Evolutionary conservation across 1,284 basidiomycete species (phyloP), one percentile per base, ranked within the genome.

Genomic region (Cerrena zonata): DNA sequence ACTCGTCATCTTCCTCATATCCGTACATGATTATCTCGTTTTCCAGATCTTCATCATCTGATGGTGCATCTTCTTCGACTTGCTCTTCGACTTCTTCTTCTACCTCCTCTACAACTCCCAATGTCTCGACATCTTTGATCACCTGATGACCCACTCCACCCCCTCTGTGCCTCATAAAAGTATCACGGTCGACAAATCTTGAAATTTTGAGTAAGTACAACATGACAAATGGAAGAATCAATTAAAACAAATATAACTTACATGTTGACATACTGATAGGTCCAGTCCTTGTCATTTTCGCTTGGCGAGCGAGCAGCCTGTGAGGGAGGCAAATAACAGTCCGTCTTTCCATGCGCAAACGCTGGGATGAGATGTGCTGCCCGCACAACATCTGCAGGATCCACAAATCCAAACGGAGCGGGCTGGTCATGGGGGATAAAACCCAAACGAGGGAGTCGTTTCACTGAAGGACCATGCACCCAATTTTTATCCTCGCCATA

Each of bases 171-270:
- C 65, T 62, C 5, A 62, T 61, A 15, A 65, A 48, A 5, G 60
- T 64, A 10, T 56, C 53, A n/a, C 63, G 64, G 2, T 54, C 26
- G 42, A 54, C 61, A 0, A 62, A 55, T 51, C 61, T 64, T 15
- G 58, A 48, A 60, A 64, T 65, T 43, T 65, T 63, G 2, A 60
- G 58, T 36, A 36, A 36, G 34, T 10, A 36, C 34, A n/a, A 10
- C 10, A 11, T 36, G n/a, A n/a, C 34, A 11, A 36, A n/a, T n/a
- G 10, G 34, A 36, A 36, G 34, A 10, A 39, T 65, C 65, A 2
- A 61, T 58, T 49, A 65, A 64, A 10, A 47, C 40, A 11, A n/a
- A 21, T 21, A 23, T 4, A 7, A 48, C 57, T 39, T 34, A 60
- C 60, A 52, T 24, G 26, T 57, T 60, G 11, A 58, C 53, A 51